Evolutionary conservation across 2,329 filamentous ascomycete genomes (phyloP).

Genomic region (Botrytis deweyae): DNA sequence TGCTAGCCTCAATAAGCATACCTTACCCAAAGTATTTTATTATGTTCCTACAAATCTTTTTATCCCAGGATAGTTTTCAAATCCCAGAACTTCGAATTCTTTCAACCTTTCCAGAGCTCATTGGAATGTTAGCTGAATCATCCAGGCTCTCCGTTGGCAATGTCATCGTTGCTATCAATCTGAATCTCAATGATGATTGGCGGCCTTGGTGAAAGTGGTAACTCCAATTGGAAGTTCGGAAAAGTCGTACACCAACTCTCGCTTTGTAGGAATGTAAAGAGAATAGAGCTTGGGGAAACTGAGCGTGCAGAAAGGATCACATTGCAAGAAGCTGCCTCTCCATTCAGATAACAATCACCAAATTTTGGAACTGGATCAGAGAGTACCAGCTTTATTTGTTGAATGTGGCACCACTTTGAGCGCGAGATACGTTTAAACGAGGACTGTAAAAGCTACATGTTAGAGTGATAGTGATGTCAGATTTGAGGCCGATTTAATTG

Average conservation of each 20-base stretch:
- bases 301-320: conserved; percentile 31
- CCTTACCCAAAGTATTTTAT: not conserved
- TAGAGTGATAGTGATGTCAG: conserved; percentile 34
- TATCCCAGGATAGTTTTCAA: not conserved
- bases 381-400: conserved; percentile 35
- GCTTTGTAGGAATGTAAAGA: conserved; percentile 35
- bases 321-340: conserved; percentile 31
- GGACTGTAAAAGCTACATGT: conserved; percentile 36
- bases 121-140: conserved; percentile 14
- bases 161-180: conserved; percentile 34
- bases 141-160: conserved; percentile 35
- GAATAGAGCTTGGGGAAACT: conserved; percentile 32
- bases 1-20: not conserved
- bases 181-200: conserved; percentile 31
- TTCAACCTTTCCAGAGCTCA: not conserved
- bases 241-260: conserved; percentile 28
- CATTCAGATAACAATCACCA: conserved; percentile 36
- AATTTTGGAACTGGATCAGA: conserved; percentile 35
- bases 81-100: not conserved
- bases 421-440: conserved; percentile 31
- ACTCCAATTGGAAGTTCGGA: conserved; percentile 28
- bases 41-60: not conserved
- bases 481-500: conserved; percentile 34
- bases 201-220: conserved; percentile 27
- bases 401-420: conserved; percentile 14